Base-by-base conservation (phyloP, 2,329 filamentous ascomycete species). In the Hymenoscyphus infarciens region DNA sequence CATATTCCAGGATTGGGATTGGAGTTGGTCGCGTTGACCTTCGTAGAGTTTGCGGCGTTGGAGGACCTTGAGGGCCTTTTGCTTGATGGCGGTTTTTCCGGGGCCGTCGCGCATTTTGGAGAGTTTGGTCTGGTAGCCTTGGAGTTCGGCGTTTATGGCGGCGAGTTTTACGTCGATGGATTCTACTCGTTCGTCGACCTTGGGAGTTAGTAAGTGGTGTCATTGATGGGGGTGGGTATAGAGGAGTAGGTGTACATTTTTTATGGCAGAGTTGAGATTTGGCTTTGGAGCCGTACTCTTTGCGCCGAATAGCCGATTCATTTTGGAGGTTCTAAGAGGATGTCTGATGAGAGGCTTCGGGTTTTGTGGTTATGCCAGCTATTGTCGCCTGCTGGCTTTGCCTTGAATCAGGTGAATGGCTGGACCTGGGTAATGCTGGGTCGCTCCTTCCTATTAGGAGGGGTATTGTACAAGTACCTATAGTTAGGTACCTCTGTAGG, bases 1-100 rank as follows among this genome's bases (percentile, higher is more conserved):
- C 93, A 99, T 97, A 79, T 98, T 98, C 93, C 93, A 98, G 25
- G 91, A 91, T 79, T 99, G 95, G 68, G 89, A 85, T 78, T 96
- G 90, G 60, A 98, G 87, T 78, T 98, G 93, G 73, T 97, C 92
- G 68, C 94, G 91, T 78, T 97, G 92, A 3, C 86, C 83, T 78
- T 99, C 95, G 85, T 97, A 96, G 77, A 93, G 89, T 75, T 96
- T 97, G 70, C 94, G 89, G 63, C 92, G 90, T 79, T 97, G 92
- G 2, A 98, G 87, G 11, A 98, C 87, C 73, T 97, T 97, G 72
- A 97, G 88, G 1, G 94, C 94, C 74, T 97, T 97, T 73, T 96
- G 88, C 75, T 95, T 96, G 71, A 99, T 87, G 33, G 94, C 93
- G 15, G 86, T 88, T 77, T 98, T 97, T 69, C 93, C 95, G 0